A percentile compares a stretch with the other conserved stretches of the same genome.
Conservation (phyloP, 2,329 filamentous ascomycete genomes). For the Curvularia eragrostidis region DNA sequence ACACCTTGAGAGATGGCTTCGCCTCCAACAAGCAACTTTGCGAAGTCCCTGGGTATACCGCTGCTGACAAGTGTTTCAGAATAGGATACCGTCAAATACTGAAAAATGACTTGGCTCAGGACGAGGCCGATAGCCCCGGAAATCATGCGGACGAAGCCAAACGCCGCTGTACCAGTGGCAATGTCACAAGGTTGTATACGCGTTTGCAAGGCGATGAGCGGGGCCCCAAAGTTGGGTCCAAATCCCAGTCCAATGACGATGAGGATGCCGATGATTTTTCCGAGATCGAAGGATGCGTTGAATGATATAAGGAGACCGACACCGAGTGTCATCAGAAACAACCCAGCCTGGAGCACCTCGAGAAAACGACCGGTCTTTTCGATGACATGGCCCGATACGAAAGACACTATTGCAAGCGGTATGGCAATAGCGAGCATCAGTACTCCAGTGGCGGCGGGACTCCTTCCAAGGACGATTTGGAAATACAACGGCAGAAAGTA, state of each 20-base stretch:
- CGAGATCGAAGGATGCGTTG: constrained; percentile 16
- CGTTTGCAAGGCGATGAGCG: constrained; percentile 63
- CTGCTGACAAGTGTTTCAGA: constrained; percentile 23
- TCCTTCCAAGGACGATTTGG: constrained; percentile 69
- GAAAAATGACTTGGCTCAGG: constrained; percentile 60
- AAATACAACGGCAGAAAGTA: constrained; percentile 80
- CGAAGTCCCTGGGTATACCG: constrained; percentile 30
- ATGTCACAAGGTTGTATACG: constrained; percentile 61
- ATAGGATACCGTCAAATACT: constrained; percentile 63
- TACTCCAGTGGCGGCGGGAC: constrained; percentile 63
- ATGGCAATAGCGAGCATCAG: constrained; percentile 66
- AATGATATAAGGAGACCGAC: constrained; percentile 44
- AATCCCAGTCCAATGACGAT: constrained; percentile 60
- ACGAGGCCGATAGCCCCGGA: constrained; percentile 58
- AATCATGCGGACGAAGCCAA: constrained; percentile 57
- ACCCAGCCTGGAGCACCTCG: constrained; percentile 42
- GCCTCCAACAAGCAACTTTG: constrained; percentile 34
- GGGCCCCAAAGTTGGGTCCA: constrained; percentile 63
- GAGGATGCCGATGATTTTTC: constrained; percentile 56
- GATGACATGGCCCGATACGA: constrained; percentile 56
- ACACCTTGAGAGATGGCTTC: constrained; percentile 44
- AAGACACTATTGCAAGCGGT: constrained; percentile 54
- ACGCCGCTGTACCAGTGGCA: constrained; percentile 59
- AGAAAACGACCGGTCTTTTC: constrained; percentile 54
- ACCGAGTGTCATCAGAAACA: constrained; percentile 45